These are phyloP conservation scores for Dendrostoma leiphaemia DNA, from an alignment of 2,329 filamentous ascomycete genomes.

Conservation along the genomic window DNA sequence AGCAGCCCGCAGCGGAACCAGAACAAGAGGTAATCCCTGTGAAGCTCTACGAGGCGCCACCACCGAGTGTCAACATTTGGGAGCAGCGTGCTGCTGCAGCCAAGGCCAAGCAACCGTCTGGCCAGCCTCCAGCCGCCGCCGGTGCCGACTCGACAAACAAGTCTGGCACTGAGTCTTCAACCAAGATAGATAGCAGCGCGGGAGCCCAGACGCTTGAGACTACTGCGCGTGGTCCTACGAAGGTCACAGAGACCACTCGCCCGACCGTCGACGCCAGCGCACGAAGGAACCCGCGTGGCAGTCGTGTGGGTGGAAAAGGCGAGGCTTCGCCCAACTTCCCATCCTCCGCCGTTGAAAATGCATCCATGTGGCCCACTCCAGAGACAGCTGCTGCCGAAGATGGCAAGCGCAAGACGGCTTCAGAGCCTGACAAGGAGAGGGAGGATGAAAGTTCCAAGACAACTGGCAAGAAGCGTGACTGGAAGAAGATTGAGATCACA, in stretches of 20 bases:
- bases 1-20: constrained; percentile 52
- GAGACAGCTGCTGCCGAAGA: constrained; percentile 70
- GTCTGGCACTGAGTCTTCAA: constrained; percentile 19
- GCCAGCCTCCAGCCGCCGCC: constrained; percentile 16
- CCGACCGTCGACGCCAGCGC: constrained; percentile 38
- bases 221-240: constrained; percentile 19
- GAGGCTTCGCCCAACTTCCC: constrained; percentile 30
- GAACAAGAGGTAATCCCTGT: constrained; percentile 58
- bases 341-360: constrained; percentile 69
- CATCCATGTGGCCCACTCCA: constrained; percentile 85
- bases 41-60: constrained; percentile 75
- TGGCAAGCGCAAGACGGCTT: constrained; percentile 68
- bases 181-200: constrained; percentile 15
- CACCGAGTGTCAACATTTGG: constrained; percentile 87
- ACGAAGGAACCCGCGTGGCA: constrained; percentile 43
- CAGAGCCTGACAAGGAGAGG: constrained; percentile 65
- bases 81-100: constrained; percentile 70
- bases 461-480: constrained; percentile 74
- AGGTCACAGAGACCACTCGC: constrained; percentile 36
- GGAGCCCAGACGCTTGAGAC: constrained; percentile 16
- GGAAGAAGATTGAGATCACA: constrained; percentile 66
- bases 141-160: constrained; percentile 12
- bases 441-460: constrained; percentile 51
- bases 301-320: constrained; percentile 44
- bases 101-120: constrained; percentile 41